phyloP scores from a whole-genome alignment of 2,329 filamentous ascomycete species.

The Sporothrix globosa region DNA sequence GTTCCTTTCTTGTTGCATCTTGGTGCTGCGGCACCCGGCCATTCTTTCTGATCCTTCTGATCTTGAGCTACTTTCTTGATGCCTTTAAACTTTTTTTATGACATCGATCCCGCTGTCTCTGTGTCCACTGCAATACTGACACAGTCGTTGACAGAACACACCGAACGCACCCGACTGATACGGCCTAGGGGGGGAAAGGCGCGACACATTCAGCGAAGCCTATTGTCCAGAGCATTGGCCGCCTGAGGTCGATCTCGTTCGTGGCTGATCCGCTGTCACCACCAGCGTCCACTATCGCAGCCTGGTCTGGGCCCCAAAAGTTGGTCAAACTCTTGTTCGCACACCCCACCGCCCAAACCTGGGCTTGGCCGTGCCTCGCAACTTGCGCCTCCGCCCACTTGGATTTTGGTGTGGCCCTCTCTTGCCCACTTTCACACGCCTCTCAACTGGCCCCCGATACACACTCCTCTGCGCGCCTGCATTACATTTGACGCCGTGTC shows the following conservation, averaged over 20 bases:
- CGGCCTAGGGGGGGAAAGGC: neutral
- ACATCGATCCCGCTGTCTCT: neutral
- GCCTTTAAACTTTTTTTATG: neutral
- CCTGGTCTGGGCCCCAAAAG: conserved; percentile 10
- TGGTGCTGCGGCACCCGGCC: conserved; percentile 2
- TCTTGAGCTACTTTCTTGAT: conserved; percentile 4
- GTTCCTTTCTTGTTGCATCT: conserved; percentile 12
- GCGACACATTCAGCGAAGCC: neutral
- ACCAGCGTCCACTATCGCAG: neutral
- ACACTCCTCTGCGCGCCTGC: neutral
- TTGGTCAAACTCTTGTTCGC: conserved; percentile 10
- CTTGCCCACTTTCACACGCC: conserved; percentile 18
- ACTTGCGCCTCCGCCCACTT: conserved; percentile 23
- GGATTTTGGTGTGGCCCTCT: conserved; percentile 10
- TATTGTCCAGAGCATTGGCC: neutral
- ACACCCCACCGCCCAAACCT: conserved; percentile 17
- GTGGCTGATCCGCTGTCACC: neutral
- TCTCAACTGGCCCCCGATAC: conserved; percentile 23
- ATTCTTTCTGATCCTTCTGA: neutral
- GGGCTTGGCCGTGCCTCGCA: conserved; percentile 24
- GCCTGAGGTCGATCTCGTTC: neutral
- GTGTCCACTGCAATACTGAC: neutral
- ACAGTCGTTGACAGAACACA: neutral
- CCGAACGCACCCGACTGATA: conserved; percentile 1
- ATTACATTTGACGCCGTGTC: conserved; percentile 1